Percentiles rank a stretch among this genome's conserved stretches.
These are phyloP conservation scores for Dactylellina haptotyla DNA, from an alignment of 2,329 filamentous ascomycete species.

Conservation along the genomic window DNA sequence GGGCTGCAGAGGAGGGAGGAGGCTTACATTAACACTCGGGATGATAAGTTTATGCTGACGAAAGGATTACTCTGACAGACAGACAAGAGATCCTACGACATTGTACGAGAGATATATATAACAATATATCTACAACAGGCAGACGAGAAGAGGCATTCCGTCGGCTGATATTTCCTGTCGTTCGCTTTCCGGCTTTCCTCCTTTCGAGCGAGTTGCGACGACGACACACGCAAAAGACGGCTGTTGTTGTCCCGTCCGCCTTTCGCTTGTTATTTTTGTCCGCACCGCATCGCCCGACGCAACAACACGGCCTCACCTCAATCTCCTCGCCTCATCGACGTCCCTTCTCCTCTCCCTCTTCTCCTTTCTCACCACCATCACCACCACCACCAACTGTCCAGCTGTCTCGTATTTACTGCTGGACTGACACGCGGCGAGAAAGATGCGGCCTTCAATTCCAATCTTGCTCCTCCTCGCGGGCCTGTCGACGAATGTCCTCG, in stretches of 20 bases:
- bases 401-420: not conserved
- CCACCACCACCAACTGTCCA: not conserved
- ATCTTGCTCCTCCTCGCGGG: constrained; percentile 39
- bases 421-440: not conserved
- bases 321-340: not conserved
- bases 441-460: constrained; percentile 46
- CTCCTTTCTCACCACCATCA: not conserved
- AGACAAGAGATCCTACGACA: too few relatives aligned
- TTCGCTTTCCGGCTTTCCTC: not conserved
- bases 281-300: constrained; percentile 3
- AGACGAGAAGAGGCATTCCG: not conserved
- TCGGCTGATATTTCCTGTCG: constrained; percentile 1
- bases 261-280: constrained; percentile 12
- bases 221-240: constrained; percentile 16
- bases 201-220: constrained; percentile 20
- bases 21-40: too few relatives aligned
- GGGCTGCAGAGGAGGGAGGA: too few relatives aligned
- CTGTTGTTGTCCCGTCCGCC: not conserved
- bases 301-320: not conserved
- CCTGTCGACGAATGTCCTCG: constrained; percentile 40
- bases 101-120: too few relatives aligned
- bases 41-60: too few relatives aligned
- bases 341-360: not conserved
- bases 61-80: too few relatives aligned
- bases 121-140: too few relatives aligned